phyloP scores from a whole-genome alignment of 2,329 filamentous ascomycete species.

The Penicillium expansum region DNA sequence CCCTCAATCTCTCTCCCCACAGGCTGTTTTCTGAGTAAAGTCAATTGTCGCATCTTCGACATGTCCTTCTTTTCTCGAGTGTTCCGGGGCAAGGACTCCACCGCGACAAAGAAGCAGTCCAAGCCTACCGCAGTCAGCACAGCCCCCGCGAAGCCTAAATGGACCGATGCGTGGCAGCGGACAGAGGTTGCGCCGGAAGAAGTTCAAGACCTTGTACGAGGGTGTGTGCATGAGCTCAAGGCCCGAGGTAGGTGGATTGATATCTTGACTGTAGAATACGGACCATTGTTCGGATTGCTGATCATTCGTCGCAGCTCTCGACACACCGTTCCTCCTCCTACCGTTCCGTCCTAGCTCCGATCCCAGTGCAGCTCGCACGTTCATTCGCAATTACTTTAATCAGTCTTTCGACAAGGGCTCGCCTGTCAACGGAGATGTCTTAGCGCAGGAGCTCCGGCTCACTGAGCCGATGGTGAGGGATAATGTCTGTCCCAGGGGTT shows the following conservation, averaged over 20 bases:
- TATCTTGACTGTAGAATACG: conserved; percentile 21
- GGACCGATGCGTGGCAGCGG: conserved; percentile 85
- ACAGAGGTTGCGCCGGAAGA: conserved; percentile 83
- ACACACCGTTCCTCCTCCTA: conserved; percentile 87
- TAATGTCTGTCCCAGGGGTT: not conserved
- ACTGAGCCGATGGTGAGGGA: conserved; percentile 82
- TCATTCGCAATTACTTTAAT: conserved; percentile 90
- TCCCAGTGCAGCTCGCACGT: conserved; percentile 84
- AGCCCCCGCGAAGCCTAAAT: conserved; percentile 67
- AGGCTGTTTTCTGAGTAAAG: conserved; percentile 6
- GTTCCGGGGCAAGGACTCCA: conserved; percentile 73
- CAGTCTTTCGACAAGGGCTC: conserved; percentile 58
- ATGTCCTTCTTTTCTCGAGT: conserved; percentile 60
- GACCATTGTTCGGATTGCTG: conserved; percentile 29
- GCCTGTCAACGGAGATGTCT: conserved; percentile 62
- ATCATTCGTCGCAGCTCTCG: conserved; percentile 62
- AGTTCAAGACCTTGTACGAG: conserved; percentile 78
- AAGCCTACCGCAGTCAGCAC: conserved; percentile 53
- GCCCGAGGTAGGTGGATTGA: conserved; percentile 69
- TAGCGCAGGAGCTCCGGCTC: conserved; percentile 84
- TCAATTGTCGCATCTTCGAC: conserved; percentile 18
- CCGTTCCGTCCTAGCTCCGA: conserved; percentile 93
- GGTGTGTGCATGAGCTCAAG: conserved; percentile 89
- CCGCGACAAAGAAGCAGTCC: conserved; percentile 59
- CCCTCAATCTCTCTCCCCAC: conserved; percentile 4